Percentiles rank a stretch among this genome's conserved stretches.
These are phyloP conservation scores for Tolypocladium tropicale DNA, from an alignment of 2,329 filamentous ascomycete genomes.

Conservation along the genomic window DNA sequence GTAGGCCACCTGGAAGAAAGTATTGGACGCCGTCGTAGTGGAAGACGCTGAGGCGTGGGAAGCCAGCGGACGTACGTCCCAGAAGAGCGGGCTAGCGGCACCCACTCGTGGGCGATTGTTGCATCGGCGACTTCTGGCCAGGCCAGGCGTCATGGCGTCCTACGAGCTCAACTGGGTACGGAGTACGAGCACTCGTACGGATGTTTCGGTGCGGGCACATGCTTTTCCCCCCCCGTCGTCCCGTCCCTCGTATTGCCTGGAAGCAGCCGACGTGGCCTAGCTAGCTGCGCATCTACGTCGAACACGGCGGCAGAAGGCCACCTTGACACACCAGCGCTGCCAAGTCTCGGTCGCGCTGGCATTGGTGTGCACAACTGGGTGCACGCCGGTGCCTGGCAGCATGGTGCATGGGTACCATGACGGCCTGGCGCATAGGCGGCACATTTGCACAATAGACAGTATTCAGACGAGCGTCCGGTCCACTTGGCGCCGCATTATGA, in stretches of 20 bases:
- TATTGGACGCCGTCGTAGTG: not conserved
- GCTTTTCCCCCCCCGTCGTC: no score
- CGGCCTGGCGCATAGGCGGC: not conserved
- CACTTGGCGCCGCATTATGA: not conserved
- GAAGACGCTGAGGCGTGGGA: not conserved
- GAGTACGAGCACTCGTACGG: no score
- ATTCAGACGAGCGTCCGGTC: not conserved
- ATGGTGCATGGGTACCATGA: slow-evolving; percentile 5
- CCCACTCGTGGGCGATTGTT: not conserved
- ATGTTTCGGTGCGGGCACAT: no score
- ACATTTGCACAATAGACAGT: not conserved
- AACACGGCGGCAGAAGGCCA: no score
- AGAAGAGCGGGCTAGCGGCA: not conserved
- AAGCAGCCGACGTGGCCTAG: not conserved
- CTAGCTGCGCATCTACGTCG: no score
- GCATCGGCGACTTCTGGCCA: not conserved
- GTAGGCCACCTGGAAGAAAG: not conserved
- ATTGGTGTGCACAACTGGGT: not conserved
- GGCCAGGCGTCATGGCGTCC: not conserved
- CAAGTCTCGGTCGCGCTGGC: not conserved
- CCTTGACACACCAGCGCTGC: no score
- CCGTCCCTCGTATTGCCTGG: not conserved
- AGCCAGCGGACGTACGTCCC: not conserved
- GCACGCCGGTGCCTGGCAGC: not conserved
- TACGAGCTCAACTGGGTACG: no score